phyloP scores from a whole-genome alignment of 139 green algal species.

The Tetratostichococcus sp. region DNA sequence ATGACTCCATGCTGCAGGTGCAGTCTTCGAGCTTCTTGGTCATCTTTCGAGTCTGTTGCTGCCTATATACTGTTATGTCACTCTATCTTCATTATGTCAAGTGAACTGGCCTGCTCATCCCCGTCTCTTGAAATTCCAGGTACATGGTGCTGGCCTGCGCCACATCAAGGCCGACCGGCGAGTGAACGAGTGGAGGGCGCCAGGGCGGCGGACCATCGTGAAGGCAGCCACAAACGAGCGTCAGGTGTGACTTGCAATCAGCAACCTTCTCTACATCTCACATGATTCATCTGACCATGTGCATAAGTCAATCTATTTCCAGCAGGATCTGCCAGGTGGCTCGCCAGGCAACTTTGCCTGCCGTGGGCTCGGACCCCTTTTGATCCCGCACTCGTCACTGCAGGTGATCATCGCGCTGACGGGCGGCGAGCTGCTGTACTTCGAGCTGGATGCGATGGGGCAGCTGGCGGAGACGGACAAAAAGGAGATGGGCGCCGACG shows the following conservation, averaged over 20 bases:
- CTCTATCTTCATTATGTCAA: no score
- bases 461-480: constrained; percentile 90
- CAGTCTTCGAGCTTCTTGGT: neutral
- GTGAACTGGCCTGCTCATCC: no score
- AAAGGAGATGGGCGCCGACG: constrained; percentile 88
- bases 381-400: neutral
- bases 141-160: constrained; percentile 84
- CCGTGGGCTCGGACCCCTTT: no score
- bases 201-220: constrained; percentile 66
- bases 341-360: no score
- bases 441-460: constrained; percentile 87
- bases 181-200: constrained; percentile 95
- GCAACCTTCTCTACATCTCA: no score
- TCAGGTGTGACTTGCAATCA: constrained; percentile 66
- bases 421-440: constrained; percentile 92
- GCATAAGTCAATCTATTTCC: no score
- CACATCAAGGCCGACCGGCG: constrained; percentile 88
- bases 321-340: no score
- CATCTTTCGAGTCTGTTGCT: no score
- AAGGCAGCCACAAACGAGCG: constrained; percentile 68
- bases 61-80: no score
- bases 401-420: constrained; percentile 78
- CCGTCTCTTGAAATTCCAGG: no score
- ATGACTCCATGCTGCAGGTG: constrained; percentile 89
- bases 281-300: no score